Percentiles rank a stretch among this genome's conserved stretches.
These are phyloP conservation scores for Thraustochytrium sp. DNA, from an alignment of 352 stramenopile species.

Conservation along the genomic window DNA sequence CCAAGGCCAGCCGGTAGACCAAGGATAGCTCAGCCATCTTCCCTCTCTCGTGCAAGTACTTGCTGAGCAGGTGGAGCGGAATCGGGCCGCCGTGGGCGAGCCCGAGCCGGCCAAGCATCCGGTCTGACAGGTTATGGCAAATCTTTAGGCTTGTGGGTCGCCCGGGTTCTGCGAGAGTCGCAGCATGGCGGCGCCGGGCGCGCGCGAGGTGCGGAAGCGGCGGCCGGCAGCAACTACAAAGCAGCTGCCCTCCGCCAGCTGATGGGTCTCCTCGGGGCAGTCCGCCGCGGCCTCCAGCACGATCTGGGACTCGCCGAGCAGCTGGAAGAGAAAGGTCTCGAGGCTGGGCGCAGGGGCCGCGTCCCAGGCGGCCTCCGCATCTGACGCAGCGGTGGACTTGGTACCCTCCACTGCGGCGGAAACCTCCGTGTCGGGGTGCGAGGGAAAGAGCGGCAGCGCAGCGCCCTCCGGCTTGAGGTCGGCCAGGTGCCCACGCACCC, in stretches of 20 bases:
- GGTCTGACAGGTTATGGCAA: no score
- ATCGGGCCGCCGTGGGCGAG: no score
- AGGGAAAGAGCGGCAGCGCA: constrained; percentile 1
- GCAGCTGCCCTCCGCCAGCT: background rate
- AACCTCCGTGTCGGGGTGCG: constrained; percentile 10
- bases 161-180: background rate
- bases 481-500: background rate
- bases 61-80: no score
- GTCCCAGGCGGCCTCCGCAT: background rate
- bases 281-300: background rate
- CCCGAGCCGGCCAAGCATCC: no score
- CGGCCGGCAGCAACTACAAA: background rate
- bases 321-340: constrained; percentile 13
- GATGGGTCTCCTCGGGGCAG: background rate
- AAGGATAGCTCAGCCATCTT: no score
- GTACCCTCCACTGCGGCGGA: background rate
- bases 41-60: no score
- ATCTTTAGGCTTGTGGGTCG: no score
- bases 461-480: background rate
- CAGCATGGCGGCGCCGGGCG: background rate
- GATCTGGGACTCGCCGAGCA: background rate
- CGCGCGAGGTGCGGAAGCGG: background rate
- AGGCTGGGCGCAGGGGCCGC: background rate
- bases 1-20: no score
- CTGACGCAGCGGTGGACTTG: background rate